Conservation (phyloP, 306 rosid species). For the Geum urbanum region DNA sequence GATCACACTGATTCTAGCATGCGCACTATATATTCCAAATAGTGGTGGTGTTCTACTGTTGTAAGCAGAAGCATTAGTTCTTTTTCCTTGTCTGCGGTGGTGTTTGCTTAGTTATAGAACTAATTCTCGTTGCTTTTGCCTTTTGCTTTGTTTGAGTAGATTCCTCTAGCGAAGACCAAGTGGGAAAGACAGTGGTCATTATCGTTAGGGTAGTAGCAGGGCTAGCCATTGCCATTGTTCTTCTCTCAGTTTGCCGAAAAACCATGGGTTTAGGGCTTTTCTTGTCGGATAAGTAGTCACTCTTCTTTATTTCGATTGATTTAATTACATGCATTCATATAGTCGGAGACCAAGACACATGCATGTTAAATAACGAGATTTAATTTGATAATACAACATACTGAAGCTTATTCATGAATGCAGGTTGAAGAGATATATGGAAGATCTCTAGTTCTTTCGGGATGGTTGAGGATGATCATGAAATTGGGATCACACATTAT, state of each 20-base stretch:
- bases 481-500: conserved; percentile 16
- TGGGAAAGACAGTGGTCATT: conserved; percentile 78
- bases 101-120: conserved; percentile 7
- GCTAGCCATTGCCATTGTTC: conserved; percentile 68
- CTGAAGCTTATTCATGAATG: neutral
- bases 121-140: conserved; percentile 14
- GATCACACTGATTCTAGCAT: conserved; percentile 4
- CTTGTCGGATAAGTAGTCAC: neutral
- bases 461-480: conserved; percentile 22
- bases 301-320: neutral
- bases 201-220: conserved; percentile 67
- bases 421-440: conserved; percentile 33
- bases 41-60: too few relatives aligned
- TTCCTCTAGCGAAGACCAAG: conserved; percentile 55
- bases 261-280: conserved; percentile 47
- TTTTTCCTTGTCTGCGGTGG: neutral
- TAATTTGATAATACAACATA: too few relatives aligned
- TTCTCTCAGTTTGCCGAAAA: conserved; percentile 80
- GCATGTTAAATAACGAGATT: too few relatives aligned
- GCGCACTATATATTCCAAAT: too few relatives aligned
- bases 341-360: neutral
- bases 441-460: neutral
- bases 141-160: conserved; percentile 41
- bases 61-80: neutral
- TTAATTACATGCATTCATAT: neutral